These are phyloP conservation scores for Pleurotus djamor DNA, from an alignment of 768 basidiomycete genomes.

Conservation along the genomic window DNA sequence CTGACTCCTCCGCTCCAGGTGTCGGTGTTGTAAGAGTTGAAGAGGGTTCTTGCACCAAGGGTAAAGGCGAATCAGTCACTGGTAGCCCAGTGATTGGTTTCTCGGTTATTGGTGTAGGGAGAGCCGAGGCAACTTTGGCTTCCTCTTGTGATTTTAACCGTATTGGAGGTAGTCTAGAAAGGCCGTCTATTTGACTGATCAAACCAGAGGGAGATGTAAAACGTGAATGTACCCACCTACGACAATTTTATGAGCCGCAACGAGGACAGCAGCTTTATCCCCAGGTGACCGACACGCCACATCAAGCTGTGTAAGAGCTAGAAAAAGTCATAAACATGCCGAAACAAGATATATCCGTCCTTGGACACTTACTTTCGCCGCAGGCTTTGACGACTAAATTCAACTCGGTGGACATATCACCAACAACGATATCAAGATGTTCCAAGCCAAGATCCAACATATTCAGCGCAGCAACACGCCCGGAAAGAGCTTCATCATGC, in stretches of 20 bases:
- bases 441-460: conserved; percentile 85
- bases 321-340: too few species aligned
- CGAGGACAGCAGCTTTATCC: conserved; percentile 79
- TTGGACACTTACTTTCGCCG: conserved; percentile 63
- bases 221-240: conserved; percentile 60
- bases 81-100: conserved; percentile 7
- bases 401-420: conserved; percentile 46
- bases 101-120: background rate
- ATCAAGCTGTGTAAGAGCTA: conserved; percentile 37
- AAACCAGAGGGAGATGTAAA: background rate
- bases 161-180: conserved; percentile 72
- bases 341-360: too few species aligned
- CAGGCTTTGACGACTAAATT: conserved; percentile 68
- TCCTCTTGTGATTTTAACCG: conserved; percentile 66
- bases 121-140: conserved; percentile 12
- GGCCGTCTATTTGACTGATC: conserved; percentile 51
- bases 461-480: conserved; percentile 88
- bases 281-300: conserved; percentile 48
- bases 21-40: conserved; percentile 5
- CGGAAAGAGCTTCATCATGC: conserved; percentile 89
- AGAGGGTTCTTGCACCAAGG: conserved; percentile 11
- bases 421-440: conserved; percentile 86
- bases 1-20: background rate
- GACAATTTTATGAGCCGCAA: conserved; percentile 81
- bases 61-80: conserved; percentile 9